Base-by-base conservation (phyloP, 192 early-diverging fungal species). In the Umbelopsis isabellina region DNA sequence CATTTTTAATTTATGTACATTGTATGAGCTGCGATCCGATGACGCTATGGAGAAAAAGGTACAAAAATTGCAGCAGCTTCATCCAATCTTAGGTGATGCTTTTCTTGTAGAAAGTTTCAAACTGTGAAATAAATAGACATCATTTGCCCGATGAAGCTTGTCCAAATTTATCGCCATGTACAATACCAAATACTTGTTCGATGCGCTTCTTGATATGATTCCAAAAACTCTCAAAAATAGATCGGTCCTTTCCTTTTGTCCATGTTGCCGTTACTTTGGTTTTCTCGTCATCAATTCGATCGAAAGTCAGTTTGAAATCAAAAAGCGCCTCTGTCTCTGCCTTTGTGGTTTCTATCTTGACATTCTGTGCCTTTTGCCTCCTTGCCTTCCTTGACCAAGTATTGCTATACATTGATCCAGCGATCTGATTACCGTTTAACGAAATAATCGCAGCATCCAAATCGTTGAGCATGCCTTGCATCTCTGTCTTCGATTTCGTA, bases 1-100 rank as follows among this genome's bases (percentile, higher is more conserved):
- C 13, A 65, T 86, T 15, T 79, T 81, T 66, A 86, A 86, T 53
- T 66, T 86, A 74, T 84, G 83, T 55, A 86, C 81, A 6, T 74
- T 86, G 20, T 84, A 80, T 70, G 85, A 86, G 44, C 71, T 86
- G 18, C 61, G 85, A 20, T 81, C 76, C 18, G 85, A 82, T 50
- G 70, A 67, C 30, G 72, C 81, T 11, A 52, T 76, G 9, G 66
- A 64, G 20, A 80, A 75, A 64, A 86, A 86, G 66, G 66, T 81
- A 12, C 73, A 68, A 27, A 65, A 83, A 47, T 58, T 83, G 61
- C 70, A 79, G 6, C 72, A 83, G 30, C 78, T 86, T 6, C 74
- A 77, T 33, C 69, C 76, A n/a, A 82, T 79, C 76, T 78, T 79
- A 2, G 85, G 85, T 11, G 85, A 86, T 69, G 79, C 76, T 13